Base-by-base conservation (phyloP, 441 rosid species). In the Jatropha multifida region DNA sequence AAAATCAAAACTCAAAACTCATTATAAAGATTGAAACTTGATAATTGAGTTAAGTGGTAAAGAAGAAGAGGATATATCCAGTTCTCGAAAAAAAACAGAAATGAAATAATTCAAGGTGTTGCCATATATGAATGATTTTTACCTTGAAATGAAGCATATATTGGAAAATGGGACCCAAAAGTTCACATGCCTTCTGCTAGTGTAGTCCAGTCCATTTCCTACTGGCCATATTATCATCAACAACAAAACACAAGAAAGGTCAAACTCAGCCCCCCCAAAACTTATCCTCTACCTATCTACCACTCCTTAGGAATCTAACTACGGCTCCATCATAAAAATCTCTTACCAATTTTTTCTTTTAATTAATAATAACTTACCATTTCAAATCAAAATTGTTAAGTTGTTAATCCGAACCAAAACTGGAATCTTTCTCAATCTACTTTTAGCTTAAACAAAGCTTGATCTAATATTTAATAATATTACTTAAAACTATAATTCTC, bases 151-250 rank as follows among this genome's bases (percentile, higher is more conserved):
- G 54, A 41, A 52, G 62, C 55, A 71, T 18, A 54, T n/a, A 69
- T 56, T 37, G 58, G 69, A 17, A 58, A 62, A 74, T 71, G 86
- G 86, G 80, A 42, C 78, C 79, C 78, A 11, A 61, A 68, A 74
- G 66, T 54, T 80, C 85, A 83, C 85, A 80, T 78, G 85, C 37
- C 42, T 11, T 37, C 23, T 37, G 54, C 42, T 32, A 75, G 80
- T 83, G 79, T n/a, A 65, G 80, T 80, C 82, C 83, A 80, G 82
- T 76, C 74, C 75, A 78, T 80, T 49, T 76, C 81, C 52, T 42
- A 74, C 80, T 81, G 88, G 76, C 78, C 69, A 49, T 56, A 26
- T 10, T 8, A 18, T 58, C 17, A 0, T n/a, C 71, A 18, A 12
- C 49, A 69, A 55, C 41, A 61, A 37, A 68, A 60, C 68, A 70